Conservation (phyloP, 169 alveolate species). For the Amoebophrya sp. region DNA sequence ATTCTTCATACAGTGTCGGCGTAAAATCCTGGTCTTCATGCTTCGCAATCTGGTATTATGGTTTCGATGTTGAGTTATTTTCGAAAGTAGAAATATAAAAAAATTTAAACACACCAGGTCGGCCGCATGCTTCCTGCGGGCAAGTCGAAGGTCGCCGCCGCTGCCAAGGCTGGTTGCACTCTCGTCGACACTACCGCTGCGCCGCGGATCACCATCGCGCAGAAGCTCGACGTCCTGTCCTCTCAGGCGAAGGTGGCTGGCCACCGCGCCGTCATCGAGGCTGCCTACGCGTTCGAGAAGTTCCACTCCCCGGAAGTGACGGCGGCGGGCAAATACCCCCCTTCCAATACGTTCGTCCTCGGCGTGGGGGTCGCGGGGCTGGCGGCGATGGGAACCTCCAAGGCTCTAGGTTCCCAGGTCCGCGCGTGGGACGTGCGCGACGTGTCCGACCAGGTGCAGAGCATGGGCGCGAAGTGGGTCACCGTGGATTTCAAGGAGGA, state of each 20-base stretch:
- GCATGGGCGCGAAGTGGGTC: slow-evolving; percentile 54
- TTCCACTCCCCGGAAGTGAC: slow-evolving; percentile 60
- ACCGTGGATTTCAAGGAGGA: slow-evolving; percentile 47
- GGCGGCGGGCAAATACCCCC: slow-evolving; percentile 84
- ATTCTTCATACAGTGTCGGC: too few relatives aligned
- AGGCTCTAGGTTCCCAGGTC: slow-evolving; percentile 19
- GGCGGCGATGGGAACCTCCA: slow-evolving; percentile 55
- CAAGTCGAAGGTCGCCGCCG: background rate
- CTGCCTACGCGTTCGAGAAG: slow-evolving; percentile 63
- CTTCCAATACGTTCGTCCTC: slow-evolving; percentile 72
- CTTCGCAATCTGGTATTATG: too few relatives aligned
- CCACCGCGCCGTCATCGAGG: slow-evolving; percentile 78
- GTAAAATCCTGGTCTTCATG: too few relatives aligned
- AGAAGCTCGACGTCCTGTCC: slow-evolving; percentile 71
- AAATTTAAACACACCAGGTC: too few relatives aligned
- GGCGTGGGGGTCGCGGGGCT: slow-evolving; percentile 95
- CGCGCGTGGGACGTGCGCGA: slow-evolving; percentile 48
- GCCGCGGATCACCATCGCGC: slow-evolving; percentile 26
- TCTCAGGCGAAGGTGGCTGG: slow-evolving; percentile 82
- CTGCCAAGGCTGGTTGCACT: background rate
- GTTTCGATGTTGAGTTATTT: too few relatives aligned
- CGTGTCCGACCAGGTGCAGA: slow-evolving; percentile 52
- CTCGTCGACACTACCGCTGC: background rate
- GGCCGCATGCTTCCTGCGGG: background rate
- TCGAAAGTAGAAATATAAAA: too few relatives aligned